These are phyloP conservation scores for Amaranthus palmeri DNA, from an alignment of 148 eudicot species.

Conservation along the genomic window DNA sequence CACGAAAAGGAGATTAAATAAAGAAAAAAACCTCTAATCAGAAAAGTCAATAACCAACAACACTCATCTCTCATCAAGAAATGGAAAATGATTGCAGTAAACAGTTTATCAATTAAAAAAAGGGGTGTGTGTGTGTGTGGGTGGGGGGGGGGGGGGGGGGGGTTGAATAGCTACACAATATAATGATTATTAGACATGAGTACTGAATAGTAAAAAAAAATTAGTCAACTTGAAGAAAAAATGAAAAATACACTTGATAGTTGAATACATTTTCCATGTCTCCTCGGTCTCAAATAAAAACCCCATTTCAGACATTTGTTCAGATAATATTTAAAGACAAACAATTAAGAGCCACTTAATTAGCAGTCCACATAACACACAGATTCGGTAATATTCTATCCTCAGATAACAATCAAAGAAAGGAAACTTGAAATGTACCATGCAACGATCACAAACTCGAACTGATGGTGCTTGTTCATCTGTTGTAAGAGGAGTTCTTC, in stretches of 20 bases:
- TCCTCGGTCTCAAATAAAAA: background rate
- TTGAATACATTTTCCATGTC: background rate
- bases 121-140: no score
- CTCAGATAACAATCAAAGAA: constrained; percentile 19
- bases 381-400: background rate
- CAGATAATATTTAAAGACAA: background rate
- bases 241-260: background rate
- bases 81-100: background rate
- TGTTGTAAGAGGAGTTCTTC: constrained; percentile 70
- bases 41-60: background rate
- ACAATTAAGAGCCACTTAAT: background rate
- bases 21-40: no score
- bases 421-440: constrained; percentile 48
- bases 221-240: background rate
- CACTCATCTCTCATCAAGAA: background rate
- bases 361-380: no score
- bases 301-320: background rate
- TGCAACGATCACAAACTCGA: constrained; percentile 91
- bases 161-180: background rate
- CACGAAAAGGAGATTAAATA: no score
- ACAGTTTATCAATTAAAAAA: background rate
- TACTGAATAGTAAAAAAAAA: background rate
- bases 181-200: background rate
- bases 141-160: no score
- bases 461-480: constrained; percentile 73